Evolutionary conservation across 176 grass and related monocot species (phyloP).

Genomic region (Saccharum spontaneum): DNA sequence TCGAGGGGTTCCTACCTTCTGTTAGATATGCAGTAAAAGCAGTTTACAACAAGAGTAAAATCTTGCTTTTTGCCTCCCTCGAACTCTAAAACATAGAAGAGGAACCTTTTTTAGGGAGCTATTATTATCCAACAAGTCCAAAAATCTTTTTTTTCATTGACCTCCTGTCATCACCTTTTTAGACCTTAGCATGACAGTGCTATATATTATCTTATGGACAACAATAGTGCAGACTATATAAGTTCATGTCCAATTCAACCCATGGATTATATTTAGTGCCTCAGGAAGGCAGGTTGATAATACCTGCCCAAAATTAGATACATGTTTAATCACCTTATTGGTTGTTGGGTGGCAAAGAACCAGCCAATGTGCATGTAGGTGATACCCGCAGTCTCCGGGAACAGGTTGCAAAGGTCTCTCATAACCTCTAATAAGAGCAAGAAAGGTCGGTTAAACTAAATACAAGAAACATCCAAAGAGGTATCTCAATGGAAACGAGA

Average conservation of each 20-base stretch:
- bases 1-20: background rate
- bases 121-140: background rate
- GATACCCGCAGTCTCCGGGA: constrained; percentile 90
- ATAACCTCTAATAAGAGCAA: constrained; percentile 63
- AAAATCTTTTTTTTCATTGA: background rate
- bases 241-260: background rate
- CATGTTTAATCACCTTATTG: constrained; percentile 52
- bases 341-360: constrained; percentile 72
- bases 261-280: background rate
- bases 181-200: background rate
- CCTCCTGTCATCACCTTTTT: background rate
- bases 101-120: background rate
- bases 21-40: background rate
- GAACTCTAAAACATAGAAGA: background rate
- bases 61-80: background rate
- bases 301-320: background rate
- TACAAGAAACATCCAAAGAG: constrained; percentile 12
- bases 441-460: constrained; percentile 3
- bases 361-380: constrained; percentile 83
- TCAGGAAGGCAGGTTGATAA: background rate
- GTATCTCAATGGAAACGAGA: constrained; percentile 12
- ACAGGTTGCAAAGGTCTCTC: constrained; percentile 69
- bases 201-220: constrained; percentile 1
- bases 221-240: background rate
- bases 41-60: background rate